Percentiles rank a stretch among this genome's conserved stretches.
Conservation (phyloP, 2,329 filamentous ascomycete species). For the Aspergillus fumigatus region DNA sequence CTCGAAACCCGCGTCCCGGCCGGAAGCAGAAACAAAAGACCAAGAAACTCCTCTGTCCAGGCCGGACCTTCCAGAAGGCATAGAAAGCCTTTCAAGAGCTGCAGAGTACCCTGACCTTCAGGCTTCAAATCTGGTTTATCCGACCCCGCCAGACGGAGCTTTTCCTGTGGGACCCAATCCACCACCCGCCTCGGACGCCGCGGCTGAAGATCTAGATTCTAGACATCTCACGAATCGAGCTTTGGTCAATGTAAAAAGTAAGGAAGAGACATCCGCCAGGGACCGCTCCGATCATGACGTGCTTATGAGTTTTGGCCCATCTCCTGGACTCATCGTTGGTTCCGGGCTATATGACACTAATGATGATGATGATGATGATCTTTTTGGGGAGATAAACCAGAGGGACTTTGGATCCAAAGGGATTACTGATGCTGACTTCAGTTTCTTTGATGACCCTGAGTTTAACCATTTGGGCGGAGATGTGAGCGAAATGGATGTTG, state of each 20-base stretch:
- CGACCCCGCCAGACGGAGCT: slow-evolving; percentile 50
- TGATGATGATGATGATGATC: slow-evolving; percentile 51
- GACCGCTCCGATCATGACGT: slow-evolving; percentile 15
- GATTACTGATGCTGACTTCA: slow-evolving; percentile 61
- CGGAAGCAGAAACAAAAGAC: slow-evolving; percentile 22
- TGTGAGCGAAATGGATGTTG: slow-evolving; percentile 4
- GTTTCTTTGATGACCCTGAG: slow-evolving; percentile 58
- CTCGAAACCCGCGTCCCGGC: slow-evolving; percentile 9
- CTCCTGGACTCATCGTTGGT: slow-evolving; percentile 28
- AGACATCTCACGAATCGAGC: slow-evolving; percentile 12
- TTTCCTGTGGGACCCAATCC: slow-evolving; percentile 27
- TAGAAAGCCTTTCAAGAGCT: slow-evolving; percentile 37
- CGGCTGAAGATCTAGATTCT: slow-evolving; percentile 27
- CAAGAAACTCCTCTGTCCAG: slow-evolving; percentile 21
- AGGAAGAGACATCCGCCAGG: slow-evolving; percentile 8
- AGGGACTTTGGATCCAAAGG: slow-evolving; percentile 50
- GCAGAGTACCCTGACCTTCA: slow-evolving; percentile 39
- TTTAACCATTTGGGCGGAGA: slow-evolving; percentile 23
- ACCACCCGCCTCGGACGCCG: slow-evolving; percentile 25
- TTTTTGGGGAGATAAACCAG: slow-evolving; percentile 55
- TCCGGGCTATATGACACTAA: slow-evolving; percentile 40
- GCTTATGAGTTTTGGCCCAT: slow-evolving; percentile 21
- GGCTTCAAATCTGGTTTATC: slow-evolving; percentile 45
- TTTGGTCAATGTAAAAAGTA: slow-evolving; percentile 11
- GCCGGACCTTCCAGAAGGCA: slow-evolving; percentile 23